Conservation (phyloP, 352 stramenopile species). For the Globisporangium emineosum region DNA sequence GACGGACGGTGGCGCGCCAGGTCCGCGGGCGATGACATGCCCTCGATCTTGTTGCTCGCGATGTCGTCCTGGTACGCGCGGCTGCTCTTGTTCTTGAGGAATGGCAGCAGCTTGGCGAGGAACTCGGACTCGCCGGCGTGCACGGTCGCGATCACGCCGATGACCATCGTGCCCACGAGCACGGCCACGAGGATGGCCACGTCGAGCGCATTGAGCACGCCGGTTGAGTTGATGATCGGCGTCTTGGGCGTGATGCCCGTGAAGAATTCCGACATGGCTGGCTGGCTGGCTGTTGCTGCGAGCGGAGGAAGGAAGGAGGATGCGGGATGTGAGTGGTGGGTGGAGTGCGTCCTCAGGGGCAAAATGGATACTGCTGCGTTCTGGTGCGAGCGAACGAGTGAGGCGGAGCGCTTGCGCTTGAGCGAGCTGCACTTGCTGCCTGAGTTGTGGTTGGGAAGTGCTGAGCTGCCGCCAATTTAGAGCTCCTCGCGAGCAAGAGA, state of each 20-base stretch:
- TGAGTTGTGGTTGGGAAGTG: not conserved
- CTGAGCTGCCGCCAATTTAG: not conserved
- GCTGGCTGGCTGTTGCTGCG: not conserved
- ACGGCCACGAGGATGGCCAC: slow-evolving; percentile 18
- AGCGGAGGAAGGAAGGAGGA: not conserved
- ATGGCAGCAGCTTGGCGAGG: slow-evolving; percentile 15
- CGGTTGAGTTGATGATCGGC: slow-evolving; percentile 8
- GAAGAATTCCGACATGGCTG: slow-evolving; percentile 8
- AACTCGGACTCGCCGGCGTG: slow-evolving; percentile 17
- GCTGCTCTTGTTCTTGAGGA: slow-evolving; percentile 9
- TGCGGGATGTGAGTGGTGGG: not conserved
- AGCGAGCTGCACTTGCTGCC: not conserved
- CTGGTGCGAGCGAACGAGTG: not conserved
- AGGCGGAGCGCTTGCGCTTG: not conserved
- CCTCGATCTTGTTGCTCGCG: not conserved
- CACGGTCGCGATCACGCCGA: slow-evolving; percentile 22
- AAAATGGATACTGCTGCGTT: slow-evolving; percentile 5
- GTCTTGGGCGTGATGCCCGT: slow-evolving; percentile 11
- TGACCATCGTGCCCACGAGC: slow-evolving; percentile 19
- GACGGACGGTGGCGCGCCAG: slow-evolving; percentile 13
- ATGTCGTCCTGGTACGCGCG: not conserved
- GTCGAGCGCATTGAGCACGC: slow-evolving; percentile 19
- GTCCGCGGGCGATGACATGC: slow-evolving; percentile 11
- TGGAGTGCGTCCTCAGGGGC: not conserved
- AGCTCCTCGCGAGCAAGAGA: not conserved